These are phyloP conservation scores for Tulasnella sp. DNA, from an alignment of 768 basidiomycete genomes.

Conservation along the genomic window DNA sequence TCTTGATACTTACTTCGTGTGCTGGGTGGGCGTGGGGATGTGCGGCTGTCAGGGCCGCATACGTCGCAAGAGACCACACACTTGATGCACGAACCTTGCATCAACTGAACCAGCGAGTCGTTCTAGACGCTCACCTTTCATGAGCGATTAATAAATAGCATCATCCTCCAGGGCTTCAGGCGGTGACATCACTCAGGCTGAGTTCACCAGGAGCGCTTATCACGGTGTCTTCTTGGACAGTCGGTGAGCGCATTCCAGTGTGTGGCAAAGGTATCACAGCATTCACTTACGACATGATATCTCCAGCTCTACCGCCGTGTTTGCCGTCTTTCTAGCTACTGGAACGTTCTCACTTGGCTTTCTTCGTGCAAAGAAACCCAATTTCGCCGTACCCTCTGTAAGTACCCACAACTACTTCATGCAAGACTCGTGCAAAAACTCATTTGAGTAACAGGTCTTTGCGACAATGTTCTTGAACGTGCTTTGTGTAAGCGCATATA, in stretches of 20 bases:
- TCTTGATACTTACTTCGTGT: background rate
- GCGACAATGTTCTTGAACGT: conserved; percentile 11
- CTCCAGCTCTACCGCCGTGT: conserved; percentile 3
- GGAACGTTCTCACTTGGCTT: background rate
- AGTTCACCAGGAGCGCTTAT: background rate
- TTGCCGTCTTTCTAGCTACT: conserved; percentile 2
- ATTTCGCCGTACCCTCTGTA: conserved; percentile 3
- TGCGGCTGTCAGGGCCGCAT: conserved; percentile 7
- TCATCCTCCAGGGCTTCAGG: background rate
- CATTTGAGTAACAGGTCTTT: conserved; percentile 1
- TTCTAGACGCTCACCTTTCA: too few species aligned
- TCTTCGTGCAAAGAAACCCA: conserved; percentile 1
- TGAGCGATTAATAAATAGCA: too few species aligned
- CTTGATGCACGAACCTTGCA: background rate
- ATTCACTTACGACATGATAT: too few species aligned
- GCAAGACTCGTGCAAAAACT: background rate
- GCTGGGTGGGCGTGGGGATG: conserved; percentile 11
- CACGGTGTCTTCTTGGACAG: conserved; percentile 4
- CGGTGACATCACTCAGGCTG: background rate
- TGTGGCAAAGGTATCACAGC: background rate
- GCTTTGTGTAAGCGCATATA: conserved; percentile 8
- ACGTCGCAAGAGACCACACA: background rate
- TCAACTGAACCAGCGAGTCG: background rate
- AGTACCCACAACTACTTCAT: background rate
- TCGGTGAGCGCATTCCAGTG: background rate